A percentile compares a stretch with the other conserved stretches of the same genome.
These are phyloP conservation scores for Erodium trifolium DNA, from an alignment of 441 rosid genomes.

Conservation along the genomic window DNA sequence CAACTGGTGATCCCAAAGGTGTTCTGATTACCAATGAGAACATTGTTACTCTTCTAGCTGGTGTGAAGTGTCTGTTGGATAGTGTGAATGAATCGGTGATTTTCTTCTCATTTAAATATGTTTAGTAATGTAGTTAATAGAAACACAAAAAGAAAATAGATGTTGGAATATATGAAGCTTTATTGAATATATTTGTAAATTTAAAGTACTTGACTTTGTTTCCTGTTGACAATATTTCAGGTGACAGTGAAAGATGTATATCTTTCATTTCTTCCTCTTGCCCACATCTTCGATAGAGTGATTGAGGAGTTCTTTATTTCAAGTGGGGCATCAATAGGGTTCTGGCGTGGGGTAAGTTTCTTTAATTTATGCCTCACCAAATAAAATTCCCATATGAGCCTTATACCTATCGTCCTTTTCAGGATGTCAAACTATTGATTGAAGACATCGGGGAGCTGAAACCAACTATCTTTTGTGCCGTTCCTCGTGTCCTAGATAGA, in stretches of 20 bases:
- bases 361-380: constrained; percentile 1
- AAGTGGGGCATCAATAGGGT: constrained; percentile 75
- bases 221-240: constrained; percentile 35
- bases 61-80: constrained; percentile 48
- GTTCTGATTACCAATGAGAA: constrained; percentile 80
- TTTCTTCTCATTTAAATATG: constrained; percentile 16
- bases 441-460: constrained; percentile 91
- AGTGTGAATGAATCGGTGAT: constrained; percentile 60
- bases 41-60: constrained; percentile 65
- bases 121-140: not conserved
- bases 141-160: not conserved
- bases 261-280: constrained; percentile 92
- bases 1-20: constrained; percentile 97
- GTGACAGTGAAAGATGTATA: constrained; percentile 61
- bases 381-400: constrained; percentile 3
- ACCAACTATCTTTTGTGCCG: constrained; percentile 84
- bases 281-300: constrained; percentile 93
- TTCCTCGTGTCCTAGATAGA: constrained; percentile 90
- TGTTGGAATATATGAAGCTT: not conserved
- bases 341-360: constrained; percentile 61
- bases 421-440: constrained; percentile 83
- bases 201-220: not conserved
- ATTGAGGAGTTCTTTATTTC: constrained; percentile 70
- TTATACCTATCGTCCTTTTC: constrained; percentile 10
- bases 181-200: not conserved